Conservation (phyloP, 352 stramenopile species). For the Phytophthora pisi region DNA sequence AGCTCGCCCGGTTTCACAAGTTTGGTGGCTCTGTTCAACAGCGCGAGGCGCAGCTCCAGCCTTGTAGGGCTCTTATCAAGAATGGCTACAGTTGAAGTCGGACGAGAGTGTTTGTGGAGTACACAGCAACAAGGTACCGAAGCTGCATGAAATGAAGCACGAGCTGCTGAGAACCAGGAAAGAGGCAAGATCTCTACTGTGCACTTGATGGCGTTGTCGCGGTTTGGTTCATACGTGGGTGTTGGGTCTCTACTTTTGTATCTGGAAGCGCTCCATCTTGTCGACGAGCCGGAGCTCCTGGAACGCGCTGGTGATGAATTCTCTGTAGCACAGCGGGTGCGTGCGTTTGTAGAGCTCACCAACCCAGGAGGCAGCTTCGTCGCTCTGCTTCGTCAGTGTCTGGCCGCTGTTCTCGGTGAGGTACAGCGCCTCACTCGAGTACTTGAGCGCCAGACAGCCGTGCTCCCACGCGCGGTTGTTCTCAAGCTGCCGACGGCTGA, state of each 20-base stretch:
- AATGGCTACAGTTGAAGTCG: too few species aligned
- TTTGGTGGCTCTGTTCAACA: too few species aligned
- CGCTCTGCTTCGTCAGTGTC: conserved; percentile 47
- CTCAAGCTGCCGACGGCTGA: conserved; percentile 46
- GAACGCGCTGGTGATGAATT: conserved; percentile 52
- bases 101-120: too few species aligned
- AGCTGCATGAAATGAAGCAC: too few species aligned
- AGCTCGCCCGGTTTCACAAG: too few species aligned
- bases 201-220: neutral
- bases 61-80: too few species aligned
- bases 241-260: conserved; percentile 17
- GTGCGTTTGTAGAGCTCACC: conserved; percentile 50
- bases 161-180: too few species aligned
- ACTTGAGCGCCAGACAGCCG: conserved; percentile 47
- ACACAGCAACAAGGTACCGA: too few species aligned
- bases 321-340: conserved; percentile 59
- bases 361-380: conserved; percentile 56
- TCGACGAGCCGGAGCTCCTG: conserved; percentile 38
- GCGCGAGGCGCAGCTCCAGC: too few species aligned
- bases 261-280: conserved; percentile 45
- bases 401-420: conserved; percentile 50
- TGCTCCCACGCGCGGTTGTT: conserved; percentile 57
- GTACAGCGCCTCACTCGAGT: conserved; percentile 46
- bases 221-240: neutral
- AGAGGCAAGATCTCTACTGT: too few species aligned